These are phyloP conservation scores for Fibroporia radiculosa DNA, from an alignment of 768 basidiomycete genomes.

Conservation along the genomic window DNA sequence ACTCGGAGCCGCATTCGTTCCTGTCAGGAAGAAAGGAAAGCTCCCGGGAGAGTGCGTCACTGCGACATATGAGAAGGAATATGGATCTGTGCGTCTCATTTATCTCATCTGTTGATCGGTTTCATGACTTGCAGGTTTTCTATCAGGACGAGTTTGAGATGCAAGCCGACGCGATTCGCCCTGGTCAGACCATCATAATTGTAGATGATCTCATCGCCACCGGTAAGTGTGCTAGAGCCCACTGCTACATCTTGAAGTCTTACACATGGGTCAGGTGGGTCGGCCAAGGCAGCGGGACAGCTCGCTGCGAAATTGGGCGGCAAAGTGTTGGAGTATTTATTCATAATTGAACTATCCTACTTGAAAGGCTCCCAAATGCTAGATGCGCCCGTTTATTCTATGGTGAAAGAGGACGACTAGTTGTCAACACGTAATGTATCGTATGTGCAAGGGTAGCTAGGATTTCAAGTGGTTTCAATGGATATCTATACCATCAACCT, in stretches of 20 bases:
- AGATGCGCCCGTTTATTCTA: slow-evolving; percentile 82
- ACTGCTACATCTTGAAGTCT: neutral
- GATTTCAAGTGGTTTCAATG: neutral
- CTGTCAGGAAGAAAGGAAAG: slow-evolving; percentile 91
- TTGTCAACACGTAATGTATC: no score
- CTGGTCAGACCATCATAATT: slow-evolving; percentile 79
- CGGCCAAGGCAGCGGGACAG: slow-evolving; percentile 87
- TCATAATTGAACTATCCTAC: slow-evolving; percentile 80
- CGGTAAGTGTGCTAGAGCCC: slow-evolving; percentile 41
- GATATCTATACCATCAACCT: slow-evolving; percentile 32
- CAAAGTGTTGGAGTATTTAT: slow-evolving; percentile 85
- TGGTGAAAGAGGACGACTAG: slow-evolving; percentile 68
- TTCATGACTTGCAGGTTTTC: no score
- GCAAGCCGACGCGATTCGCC: slow-evolving; percentile 77
- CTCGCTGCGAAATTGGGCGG: slow-evolving; percentile 80
- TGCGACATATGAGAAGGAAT: slow-evolving; percentile 86
- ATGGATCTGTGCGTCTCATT: slow-evolving; percentile 60
- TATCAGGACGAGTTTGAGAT: slow-evolving; percentile 90
- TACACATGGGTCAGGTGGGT: slow-evolving; percentile 55
- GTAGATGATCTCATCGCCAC: slow-evolving; percentile 97
- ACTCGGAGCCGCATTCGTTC: slow-evolving; percentile 90
- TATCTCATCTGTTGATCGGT: neutral
- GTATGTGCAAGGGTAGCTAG: no score
- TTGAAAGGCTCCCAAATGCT: slow-evolving; percentile 72
- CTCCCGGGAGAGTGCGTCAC: slow-evolving; percentile 80